A percentile compares a stretch with the other conserved stretches of the same genome.
phyloP scores from a whole-genome alignment of 176 grass and related monocot genomes.

The Tillandsia leiboldiana region DNA sequence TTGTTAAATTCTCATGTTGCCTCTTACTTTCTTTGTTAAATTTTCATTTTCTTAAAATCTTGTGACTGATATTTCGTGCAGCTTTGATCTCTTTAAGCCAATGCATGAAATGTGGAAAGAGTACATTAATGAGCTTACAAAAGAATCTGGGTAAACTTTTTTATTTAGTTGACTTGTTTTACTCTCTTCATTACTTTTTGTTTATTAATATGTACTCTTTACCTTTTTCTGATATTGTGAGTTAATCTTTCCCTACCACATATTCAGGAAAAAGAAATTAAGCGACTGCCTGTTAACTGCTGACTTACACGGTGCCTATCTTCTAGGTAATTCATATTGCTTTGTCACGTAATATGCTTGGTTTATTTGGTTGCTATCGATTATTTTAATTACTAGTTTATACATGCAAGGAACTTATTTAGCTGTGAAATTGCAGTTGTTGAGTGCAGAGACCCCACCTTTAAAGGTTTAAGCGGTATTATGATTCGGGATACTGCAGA shows the following conservation, averaged over 20 bases:
- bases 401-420: neutral
- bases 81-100: constrained; percentile 69
- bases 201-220: constrained; percentile 5
- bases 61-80: constrained; percentile 15
- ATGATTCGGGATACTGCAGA: constrained; percentile 80
- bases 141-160: constrained; percentile 35
- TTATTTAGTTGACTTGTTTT: constrained; percentile 10
- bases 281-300: constrained; percentile 54
- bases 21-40: neutral
- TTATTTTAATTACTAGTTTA: constrained; percentile 1
- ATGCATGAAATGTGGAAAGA: constrained; percentile 91
- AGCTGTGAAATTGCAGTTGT: constrained; percentile 37
- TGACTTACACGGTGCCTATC: constrained; percentile 74
- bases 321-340: constrained; percentile 39
- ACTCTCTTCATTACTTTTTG: neutral
- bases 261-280: constrained; percentile 56
- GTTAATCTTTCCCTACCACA: constrained; percentile 18
- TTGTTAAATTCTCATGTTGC: neutral
- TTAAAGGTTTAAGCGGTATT: constrained; percentile 56
- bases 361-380: neutral
- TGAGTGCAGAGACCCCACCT: constrained; percentile 53
- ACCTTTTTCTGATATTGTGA: constrained; percentile 5
- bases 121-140: constrained; percentile 51
- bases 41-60: neutral
- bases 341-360: constrained; percentile 2